phyloP scores from a whole-genome alignment of 352 stramenopile species.

The Phytophthora pinifolia region DNA sequence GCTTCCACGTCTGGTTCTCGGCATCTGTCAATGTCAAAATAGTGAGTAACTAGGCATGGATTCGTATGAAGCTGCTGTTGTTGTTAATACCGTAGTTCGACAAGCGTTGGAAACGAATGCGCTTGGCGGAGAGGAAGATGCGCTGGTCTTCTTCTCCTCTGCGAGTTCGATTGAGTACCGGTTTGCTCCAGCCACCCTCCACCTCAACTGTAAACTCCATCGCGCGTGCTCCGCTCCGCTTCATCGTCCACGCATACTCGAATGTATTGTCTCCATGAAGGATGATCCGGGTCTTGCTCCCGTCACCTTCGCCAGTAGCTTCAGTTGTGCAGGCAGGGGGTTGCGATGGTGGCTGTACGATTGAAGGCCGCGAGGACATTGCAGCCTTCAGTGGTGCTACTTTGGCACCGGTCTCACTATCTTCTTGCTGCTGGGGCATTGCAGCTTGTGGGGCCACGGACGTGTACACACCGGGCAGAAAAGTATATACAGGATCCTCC shows the following conservation, averaged over 20 bases:
- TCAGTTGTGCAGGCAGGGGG: background rate
- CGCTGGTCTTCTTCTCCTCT: conserved; percentile 73
- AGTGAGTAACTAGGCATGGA: no score
- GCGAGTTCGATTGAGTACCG: conserved; percentile 73
- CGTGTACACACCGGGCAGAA: conserved; percentile 65
- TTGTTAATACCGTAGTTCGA: conserved; percentile 63
- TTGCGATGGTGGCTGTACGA: background rate
- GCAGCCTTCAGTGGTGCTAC: conserved; percentile 5
- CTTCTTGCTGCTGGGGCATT: conserved; percentile 16
- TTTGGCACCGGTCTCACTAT: conserved; percentile 6
- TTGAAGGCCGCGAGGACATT: background rate
- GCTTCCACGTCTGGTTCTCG: conserved; percentile 58
- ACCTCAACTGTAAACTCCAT: conserved; percentile 82
- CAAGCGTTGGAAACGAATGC: conserved; percentile 69
- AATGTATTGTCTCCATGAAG: conserved; percentile 85
- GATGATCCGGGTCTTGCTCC: conserved; percentile 41
- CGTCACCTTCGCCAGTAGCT: conserved; percentile 24
- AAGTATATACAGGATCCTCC: conserved; percentile 37
- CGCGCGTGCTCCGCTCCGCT: conserved; percentile 41
- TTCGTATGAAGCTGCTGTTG: no score
- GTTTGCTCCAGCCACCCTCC: conserved; percentile 62
- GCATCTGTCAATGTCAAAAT: conserved; percentile 34
- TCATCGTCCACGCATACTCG: conserved; percentile 75
- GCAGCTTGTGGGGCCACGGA: conserved; percentile 4
- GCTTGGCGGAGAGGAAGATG: conserved; percentile 55